Evolutionary conservation across 2,329 filamentous ascomycete species (phyloP), one percentile per base, ranked within the genome.

Genomic region (Hypoxylon sp.): DNA sequence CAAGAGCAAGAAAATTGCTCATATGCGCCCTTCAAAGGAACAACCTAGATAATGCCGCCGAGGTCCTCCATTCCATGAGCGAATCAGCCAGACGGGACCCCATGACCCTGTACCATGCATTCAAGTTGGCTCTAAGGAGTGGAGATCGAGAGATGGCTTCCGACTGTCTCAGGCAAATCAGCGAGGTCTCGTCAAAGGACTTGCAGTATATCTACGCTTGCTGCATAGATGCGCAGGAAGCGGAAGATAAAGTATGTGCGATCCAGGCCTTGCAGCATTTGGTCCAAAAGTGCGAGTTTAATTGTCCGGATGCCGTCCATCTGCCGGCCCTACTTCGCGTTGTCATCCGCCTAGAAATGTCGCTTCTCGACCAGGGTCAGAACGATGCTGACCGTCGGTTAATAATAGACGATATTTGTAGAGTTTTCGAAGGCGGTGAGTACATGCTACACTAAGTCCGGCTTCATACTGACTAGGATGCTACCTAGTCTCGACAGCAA

Each of bases 131-230:
- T 0, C 76, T 95, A 1, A 81, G 85, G 48, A 81, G 78, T 17
- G 81, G 81, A 61, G 85, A 94, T 68, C 73, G 78, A 37, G 82
- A 86, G 0, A 73, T 84, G 74, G 89, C 89, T n/a, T 76, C 80
- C 19, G 82, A 87, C 47, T 92, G 89, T 71, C 82, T 97, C 2
- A 79, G 87, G 24, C 75, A 78, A 1, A 79, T 97, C 24, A 84
- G 82, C 57, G 81, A 81, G n/a, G 74, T 80, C 6, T 80, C 82
- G 0, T 74, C 79, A 0, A 82, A 84, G 20, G 84, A 89, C 32
- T 80, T 82, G 19, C 87, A 87, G 13, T 85, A 93, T 44, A 80
- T 97, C 0, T 93, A 94, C 67, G 91, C 92, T 1, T 97, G 93
- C 70, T 86, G 92, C 20, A 79, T 92, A 26, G 92, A 96, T 74